A percentile compares a stretch with the other conserved stretches of the same genome.
These are phyloP conservation scores for Aspergillus ustus DNA, from an alignment of 2,329 filamentous ascomycete genomes.

Conservation along the genomic window DNA sequence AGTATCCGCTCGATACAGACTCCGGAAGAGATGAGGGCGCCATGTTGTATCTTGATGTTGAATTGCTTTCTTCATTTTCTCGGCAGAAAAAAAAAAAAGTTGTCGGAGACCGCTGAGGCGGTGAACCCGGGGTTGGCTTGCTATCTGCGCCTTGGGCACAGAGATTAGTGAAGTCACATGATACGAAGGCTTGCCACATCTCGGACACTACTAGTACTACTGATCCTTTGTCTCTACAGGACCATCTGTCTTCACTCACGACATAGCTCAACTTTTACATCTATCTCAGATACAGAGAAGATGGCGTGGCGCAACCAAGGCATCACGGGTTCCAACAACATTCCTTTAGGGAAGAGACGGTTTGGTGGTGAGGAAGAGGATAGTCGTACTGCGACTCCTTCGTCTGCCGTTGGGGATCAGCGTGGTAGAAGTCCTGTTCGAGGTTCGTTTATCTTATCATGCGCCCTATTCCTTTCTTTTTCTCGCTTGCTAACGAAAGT, in stretches of 20 bases:
- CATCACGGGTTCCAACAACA: conserved; percentile 97
- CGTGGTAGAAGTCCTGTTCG: conserved; percentile 91
- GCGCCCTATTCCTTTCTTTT: background rate
- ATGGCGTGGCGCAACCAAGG: conserved; percentile 74
- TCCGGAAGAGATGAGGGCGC: conserved; percentile 31
- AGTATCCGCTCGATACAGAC: conserved; percentile 27
- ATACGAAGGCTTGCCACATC: background rate
- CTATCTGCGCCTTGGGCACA: background rate
- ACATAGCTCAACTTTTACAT: conserved; percentile 16
- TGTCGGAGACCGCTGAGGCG: conserved; percentile 32
- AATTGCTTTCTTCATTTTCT: conserved; percentile 26
- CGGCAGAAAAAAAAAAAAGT: conserved; percentile 37
- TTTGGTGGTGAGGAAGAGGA: conserved; percentile 68
- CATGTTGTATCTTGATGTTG: conserved; percentile 31
- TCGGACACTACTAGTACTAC: background rate
- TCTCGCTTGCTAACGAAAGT: conserved; percentile 28
- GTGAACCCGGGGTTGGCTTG: conserved; percentile 21
- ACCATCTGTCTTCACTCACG: conserved; percentile 9
- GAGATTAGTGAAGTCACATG: background rate
- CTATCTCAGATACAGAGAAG: conserved; percentile 10
- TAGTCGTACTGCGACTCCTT: conserved; percentile 50
- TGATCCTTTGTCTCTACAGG: background rate
- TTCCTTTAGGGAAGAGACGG: conserved; percentile 84
- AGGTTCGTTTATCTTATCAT: conserved; percentile 57
- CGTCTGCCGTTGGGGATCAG: conserved; percentile 63